A percentile compares a stretch with the other conserved stretches of the same genome.
Evolutionary conservation across 1,284 basidiomycete species (phyloP).

Genomic region (Volvariella volvacea): DNA sequence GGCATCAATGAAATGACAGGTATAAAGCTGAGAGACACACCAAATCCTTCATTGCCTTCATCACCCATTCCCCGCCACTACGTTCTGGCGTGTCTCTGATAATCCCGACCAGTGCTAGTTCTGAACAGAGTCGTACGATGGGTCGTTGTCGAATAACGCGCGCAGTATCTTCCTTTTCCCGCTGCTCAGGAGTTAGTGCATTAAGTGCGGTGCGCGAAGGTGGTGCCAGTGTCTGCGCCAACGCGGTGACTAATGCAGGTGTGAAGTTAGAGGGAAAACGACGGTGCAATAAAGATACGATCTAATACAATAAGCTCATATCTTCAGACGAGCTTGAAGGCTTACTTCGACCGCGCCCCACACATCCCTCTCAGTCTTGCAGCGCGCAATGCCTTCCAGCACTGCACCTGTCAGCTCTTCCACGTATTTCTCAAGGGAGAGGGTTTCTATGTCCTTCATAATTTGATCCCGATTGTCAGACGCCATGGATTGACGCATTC

Average conservation of each 20-base stretch:
- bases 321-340: conserved; percentile 6
- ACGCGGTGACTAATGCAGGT: conserved; percentile 56
- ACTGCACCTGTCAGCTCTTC: conserved; percentile 90
- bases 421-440: conserved; percentile 93
- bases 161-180: conserved; percentile 87
- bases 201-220: conserved; percentile 54
- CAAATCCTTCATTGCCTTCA: conserved; percentile 76
- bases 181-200: conserved; percentile 69
- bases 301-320: conserved; percentile 35
- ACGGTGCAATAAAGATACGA: conserved; percentile 85
- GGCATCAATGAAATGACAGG: conserved; percentile 4
- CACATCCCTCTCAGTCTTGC: conserved; percentile 85
- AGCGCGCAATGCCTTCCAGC: conserved; percentile 79
- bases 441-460: conserved; percentile 83
- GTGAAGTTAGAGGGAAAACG: conserved; percentile 83
- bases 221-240: conserved; percentile 63
- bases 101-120: conserved; percentile 84
- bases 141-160: conserved; percentile 81
- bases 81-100: conserved; percentile 59
- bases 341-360: conserved; percentile 89
- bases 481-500: conserved; percentile 77
- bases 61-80: conserved; percentile 82
- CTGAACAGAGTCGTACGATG: conserved; percentile 80
- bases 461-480: conserved; percentile 78
- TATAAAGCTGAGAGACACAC: conserved; percentile 38